These are phyloP conservation scores for Ampelocalamus luodianensis DNA, from an alignment of 176 grass and related monocot species.

Conservation along the genomic window DNA sequence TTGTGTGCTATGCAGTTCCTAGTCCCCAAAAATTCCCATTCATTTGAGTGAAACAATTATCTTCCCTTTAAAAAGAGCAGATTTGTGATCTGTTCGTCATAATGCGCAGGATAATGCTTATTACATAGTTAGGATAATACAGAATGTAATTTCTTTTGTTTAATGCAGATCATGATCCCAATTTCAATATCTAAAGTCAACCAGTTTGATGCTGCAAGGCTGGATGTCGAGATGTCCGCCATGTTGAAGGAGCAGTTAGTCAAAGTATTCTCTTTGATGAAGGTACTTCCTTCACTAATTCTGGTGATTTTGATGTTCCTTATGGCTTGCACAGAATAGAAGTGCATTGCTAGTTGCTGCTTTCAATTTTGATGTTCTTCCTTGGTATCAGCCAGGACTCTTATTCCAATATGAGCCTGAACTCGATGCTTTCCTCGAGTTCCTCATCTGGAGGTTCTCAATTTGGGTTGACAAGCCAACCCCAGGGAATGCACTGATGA, in stretches of 20 bases:
- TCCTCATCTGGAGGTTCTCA: slow-evolving; percentile 98
- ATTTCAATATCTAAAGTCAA: slow-evolving; percentile 90
- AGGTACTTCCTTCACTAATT: slow-evolving; percentile 62
- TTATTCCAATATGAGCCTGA: slow-evolving; percentile 97
- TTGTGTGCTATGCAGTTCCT: background rate
- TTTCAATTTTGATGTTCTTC: slow-evolving; percentile 44
- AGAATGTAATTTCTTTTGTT: background rate
- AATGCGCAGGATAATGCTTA: background rate
- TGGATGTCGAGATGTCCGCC: slow-evolving; percentile 94
- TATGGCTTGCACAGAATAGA: slow-evolving; percentile 6
- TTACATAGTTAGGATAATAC: background rate
- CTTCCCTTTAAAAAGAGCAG: background rate
- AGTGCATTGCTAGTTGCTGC: background rate
- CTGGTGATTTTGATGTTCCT: background rate
- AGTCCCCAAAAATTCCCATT: background rate
- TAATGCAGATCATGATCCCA: slow-evolving; percentile 63
- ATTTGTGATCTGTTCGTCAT: background rate
- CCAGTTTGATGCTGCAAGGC: slow-evolving; percentile 90
- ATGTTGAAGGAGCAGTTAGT: slow-evolving; percentile 98
- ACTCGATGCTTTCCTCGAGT: slow-evolving; percentile 95
- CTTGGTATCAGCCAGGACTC: slow-evolving; percentile 86
- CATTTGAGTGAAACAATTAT: slow-evolving; percentile 8
- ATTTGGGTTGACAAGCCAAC: slow-evolving; percentile 99
- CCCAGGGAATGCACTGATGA: slow-evolving; percentile 94
- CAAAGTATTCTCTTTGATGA: slow-evolving; percentile 95